A percentile compares a stretch with the other conserved stretches of the same genome.
These are phyloP conservation scores for Salvia hispanica DNA, from an alignment of 257 asterid genomes.

Conservation along the genomic window DNA sequence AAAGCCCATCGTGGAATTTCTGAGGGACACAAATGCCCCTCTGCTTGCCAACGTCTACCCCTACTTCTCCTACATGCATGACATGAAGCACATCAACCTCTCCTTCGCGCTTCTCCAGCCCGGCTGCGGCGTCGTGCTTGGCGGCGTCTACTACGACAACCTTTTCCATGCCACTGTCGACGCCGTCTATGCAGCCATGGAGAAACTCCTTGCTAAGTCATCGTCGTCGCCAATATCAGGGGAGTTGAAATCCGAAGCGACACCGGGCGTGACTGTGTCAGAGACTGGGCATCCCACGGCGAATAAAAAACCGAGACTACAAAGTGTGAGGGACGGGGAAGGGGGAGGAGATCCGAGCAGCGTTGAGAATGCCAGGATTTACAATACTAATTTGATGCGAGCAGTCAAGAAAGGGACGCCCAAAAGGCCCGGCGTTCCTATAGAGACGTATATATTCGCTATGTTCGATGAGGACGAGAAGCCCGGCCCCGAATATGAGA, in stretches of 20 bases:
- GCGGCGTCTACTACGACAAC: not conserved
- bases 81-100: not conserved
- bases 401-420: constrained; percentile 27
- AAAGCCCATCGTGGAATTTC: not conserved
- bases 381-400: constrained; percentile 25
- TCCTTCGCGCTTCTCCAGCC: not conserved
- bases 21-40: not conserved
- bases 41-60: not conserved
- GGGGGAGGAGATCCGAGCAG: not conserved
- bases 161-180: not conserved
- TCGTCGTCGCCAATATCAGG: not conserved
- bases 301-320: not conserved
- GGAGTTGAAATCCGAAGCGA: too few relatives aligned
- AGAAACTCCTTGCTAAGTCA: not conserved
- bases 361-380: not conserved
- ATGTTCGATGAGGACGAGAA: constrained; percentile 30
- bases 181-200: not conserved
- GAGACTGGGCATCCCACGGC: constrained; percentile 26
- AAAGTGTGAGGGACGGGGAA: not conserved
- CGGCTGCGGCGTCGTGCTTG: not conserved
- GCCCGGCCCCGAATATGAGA: not conserved
- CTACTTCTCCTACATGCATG: not conserved
- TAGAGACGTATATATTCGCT: constrained; percentile 32
- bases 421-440: not conserved
- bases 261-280: not conserved